Conservation (phyloP, 2,329 filamentous ascomycete genomes). For the Pleomassaria siparia region DNA sequence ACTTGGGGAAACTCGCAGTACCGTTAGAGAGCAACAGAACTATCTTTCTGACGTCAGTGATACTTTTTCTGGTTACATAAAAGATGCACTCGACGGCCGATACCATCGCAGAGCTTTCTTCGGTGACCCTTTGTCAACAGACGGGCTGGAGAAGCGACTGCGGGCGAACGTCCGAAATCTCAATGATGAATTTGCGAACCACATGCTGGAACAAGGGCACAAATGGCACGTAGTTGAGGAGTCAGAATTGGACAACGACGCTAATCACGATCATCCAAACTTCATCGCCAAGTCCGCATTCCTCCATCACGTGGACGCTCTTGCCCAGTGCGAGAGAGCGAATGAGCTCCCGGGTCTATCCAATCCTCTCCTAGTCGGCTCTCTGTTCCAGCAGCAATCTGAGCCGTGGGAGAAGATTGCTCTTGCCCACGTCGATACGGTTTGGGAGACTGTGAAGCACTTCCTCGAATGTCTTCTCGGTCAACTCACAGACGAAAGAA, state of each 20-base stretch:
- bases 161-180: conserved; percentile 57
- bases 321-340: conserved; percentile 42
- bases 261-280: conserved; percentile 2
- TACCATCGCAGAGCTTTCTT: conserved; percentile 58
- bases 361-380: conserved; percentile 59
- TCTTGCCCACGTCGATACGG: conserved; percentile 36
- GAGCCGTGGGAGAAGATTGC: conserved; percentile 54
- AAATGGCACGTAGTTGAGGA: conserved; percentile 12
- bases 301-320: conserved; percentile 9
- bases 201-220: conserved; percentile 14
- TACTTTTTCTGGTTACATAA: conserved; percentile 48
- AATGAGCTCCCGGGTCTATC: conserved; percentile 63
- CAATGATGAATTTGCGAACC: conserved; percentile 48
- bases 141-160: conserved; percentile 43
- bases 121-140: conserved; percentile 31
- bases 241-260: background rate
- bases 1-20: conserved; percentile 54
- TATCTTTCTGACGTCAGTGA: conserved; percentile 53
- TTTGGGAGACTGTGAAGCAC: conserved; percentile 35
- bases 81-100: conserved; percentile 52
- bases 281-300: conserved; percentile 16
- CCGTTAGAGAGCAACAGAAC: conserved; percentile 50
- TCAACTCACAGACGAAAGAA: conserved; percentile 45
- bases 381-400: conserved; percentile 65
- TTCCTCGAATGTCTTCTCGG: conserved; percentile 41